Percentiles rank a stretch among this genome's conserved stretches.
phyloP scores from a whole-genome alignment of 768 basidiomycete species.

The Pleurotus citrinopileatus region DNA sequence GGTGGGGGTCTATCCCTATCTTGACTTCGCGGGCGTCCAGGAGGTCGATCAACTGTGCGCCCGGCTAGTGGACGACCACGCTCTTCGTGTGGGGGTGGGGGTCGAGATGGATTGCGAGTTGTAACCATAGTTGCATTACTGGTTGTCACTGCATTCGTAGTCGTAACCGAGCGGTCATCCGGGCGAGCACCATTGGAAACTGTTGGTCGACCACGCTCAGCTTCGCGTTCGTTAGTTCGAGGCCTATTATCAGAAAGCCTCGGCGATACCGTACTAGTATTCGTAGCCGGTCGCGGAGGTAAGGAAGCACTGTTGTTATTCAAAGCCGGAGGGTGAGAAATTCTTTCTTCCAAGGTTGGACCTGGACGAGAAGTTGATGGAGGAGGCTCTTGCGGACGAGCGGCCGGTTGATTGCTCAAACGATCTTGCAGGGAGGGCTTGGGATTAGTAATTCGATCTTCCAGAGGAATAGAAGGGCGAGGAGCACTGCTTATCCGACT shows the following conservation, averaged over 20 bases:
- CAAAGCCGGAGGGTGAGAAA: conserved; percentile 28
- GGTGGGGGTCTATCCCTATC: conserved; percentile 4
- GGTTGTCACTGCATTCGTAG: conserved; percentile 4
- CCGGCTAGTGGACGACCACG: conserved; percentile 15
- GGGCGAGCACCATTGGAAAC: conserved; percentile 17
- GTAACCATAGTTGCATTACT: no score
- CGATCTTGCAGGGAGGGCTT: conserved; percentile 8
- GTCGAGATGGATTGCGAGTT: conserved; percentile 14
- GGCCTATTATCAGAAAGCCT: conserved; percentile 14
- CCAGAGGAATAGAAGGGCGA: conserved; percentile 20
- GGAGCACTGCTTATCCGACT: conserved; percentile 33
- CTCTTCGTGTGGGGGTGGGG: conserved; percentile 13
- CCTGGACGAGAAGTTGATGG: conserved; percentile 20
- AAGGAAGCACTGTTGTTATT: conserved; percentile 17
- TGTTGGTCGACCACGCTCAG: conserved; percentile 16
- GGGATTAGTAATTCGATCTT: conserved; percentile 36
- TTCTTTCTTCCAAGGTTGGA: conserved; percentile 39
- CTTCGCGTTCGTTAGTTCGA: conserved; percentile 16
- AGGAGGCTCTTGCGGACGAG: no score
- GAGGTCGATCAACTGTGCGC: conserved; percentile 21
- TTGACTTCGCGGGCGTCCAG: conserved; percentile 8
- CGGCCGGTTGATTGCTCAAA: neutral
- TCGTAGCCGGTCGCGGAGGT: conserved; percentile 13
- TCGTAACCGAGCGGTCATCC: conserved; percentile 2
- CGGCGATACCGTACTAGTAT: neutral